Evolutionary conservation across 2,329 filamentous ascomycete species (phyloP).

Genomic region (Fusarium sp.): DNA sequence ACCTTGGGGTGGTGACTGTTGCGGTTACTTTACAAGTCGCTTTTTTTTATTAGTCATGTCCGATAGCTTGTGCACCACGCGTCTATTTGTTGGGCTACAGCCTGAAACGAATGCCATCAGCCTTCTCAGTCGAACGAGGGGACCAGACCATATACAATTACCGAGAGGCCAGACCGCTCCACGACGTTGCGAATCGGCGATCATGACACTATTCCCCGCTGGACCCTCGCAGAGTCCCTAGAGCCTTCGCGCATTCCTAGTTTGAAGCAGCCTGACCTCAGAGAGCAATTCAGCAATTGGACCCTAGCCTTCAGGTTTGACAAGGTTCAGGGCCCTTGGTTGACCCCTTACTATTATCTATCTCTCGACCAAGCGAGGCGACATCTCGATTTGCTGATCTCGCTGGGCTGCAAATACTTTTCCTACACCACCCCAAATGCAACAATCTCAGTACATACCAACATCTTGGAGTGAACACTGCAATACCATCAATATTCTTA

Average conservation of each 20-base stretch:
- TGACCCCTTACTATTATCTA: too few species aligned
- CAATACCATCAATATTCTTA: background rate
- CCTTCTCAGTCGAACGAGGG: slow-evolving; percentile 4
- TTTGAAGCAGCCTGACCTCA: slow-evolving; percentile 12
- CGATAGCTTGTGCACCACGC: slow-evolving; percentile 1
- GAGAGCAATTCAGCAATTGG: slow-evolving; percentile 14
- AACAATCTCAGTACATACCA: background rate
- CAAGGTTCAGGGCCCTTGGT: slow-evolving; percentile 21
- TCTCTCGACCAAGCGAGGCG: slow-evolving; percentile 12
- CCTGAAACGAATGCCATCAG: slow-evolving; percentile 7
- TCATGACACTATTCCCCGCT: slow-evolving; percentile 22
- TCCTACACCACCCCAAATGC: background rate
- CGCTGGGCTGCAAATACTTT: background rate
- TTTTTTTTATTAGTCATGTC: slow-evolving; percentile 1
- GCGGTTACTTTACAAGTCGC: too few species aligned
- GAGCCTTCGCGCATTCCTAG: slow-evolving; percentile 6
- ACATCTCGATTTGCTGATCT: slow-evolving; percentile 24
- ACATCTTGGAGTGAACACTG: too few species aligned
- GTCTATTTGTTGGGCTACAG: slow-evolving; percentile 8
- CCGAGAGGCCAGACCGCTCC: slow-evolving; percentile 30
- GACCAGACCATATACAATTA: slow-evolving; percentile 4
- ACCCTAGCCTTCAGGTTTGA: background rate
- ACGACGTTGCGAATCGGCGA: slow-evolving; percentile 33
- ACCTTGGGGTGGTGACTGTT: background rate
- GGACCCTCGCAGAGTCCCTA: slow-evolving; percentile 3